phyloP scores from a whole-genome alignment of 805 yeast genomes.

The Cyberlindnera saturnus region DNA sequence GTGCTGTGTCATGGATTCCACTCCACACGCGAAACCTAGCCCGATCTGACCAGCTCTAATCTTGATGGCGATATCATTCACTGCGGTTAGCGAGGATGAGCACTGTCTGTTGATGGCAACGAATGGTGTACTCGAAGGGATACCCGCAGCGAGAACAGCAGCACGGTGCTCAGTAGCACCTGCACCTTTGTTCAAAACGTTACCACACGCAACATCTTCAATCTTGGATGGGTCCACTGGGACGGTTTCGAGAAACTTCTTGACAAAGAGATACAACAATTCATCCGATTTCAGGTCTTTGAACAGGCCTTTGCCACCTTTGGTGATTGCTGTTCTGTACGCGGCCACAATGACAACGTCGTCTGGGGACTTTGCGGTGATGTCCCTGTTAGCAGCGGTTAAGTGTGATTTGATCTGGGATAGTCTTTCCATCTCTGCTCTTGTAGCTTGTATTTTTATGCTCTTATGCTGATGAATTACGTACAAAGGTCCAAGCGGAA shows the following conservation, averaged over 20 bases:
- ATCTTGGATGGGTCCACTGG: constrained; percentile 50
- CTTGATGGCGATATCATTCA: constrained; percentile 84
- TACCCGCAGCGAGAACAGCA: constrained; percentile 85
- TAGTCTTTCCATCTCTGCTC: constrained; percentile 29
- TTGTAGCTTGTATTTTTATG: background rate
- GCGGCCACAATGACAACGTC: constrained; percentile 92
- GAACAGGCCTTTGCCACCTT: constrained; percentile 82
- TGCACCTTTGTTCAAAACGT: constrained; percentile 87
- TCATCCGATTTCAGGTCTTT: constrained; percentile 81
- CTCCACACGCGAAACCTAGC: constrained; percentile 89
- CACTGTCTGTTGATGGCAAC: constrained; percentile 89
- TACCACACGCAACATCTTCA: constrained; percentile 86
- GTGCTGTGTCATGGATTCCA: constrained; percentile 87
- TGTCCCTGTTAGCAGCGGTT: constrained; percentile 7
- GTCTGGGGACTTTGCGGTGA: constrained; percentile 30
- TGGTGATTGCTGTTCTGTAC: constrained; percentile 83
- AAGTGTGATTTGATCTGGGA: constrained; percentile 30
- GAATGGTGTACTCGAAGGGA: constrained; percentile 76
- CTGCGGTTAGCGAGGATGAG: constrained; percentile 88
- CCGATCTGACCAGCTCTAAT: constrained; percentile 83
- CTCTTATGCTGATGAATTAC: background rate
- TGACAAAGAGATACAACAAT: constrained; percentile 58
- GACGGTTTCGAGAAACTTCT: constrained; percentile 51
- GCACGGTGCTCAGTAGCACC: constrained; percentile 95
- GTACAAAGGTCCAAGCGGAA: background rate